A percentile compares a stretch with the other conserved stretches of the same genome.
These are phyloP conservation scores for Saccharomycopsis fodiens DNA, from an alignment of 805 yeast genomes.

Conservation along the genomic window DNA sequence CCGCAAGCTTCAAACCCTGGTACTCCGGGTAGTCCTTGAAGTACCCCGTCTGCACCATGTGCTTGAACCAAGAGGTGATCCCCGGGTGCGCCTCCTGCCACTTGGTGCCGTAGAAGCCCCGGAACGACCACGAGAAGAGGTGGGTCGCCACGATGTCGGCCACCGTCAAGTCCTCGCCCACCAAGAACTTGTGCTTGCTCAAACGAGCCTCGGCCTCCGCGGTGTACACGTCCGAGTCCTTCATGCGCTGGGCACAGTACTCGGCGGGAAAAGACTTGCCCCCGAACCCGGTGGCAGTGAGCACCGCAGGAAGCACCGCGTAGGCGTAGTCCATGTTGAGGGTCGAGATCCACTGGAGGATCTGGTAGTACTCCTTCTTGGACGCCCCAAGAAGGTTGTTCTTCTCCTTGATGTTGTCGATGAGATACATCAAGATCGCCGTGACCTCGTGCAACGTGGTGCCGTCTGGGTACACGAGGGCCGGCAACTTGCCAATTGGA, in stretches of 20 bases:
- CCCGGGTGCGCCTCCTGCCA: conserved; percentile 13
- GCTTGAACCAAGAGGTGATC: conserved; percentile 13
- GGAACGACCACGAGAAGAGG: not conserved
- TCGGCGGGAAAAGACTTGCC: conserved; percentile 12
- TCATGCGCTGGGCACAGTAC: conserved; percentile 7
- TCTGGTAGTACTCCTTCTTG: conserved; percentile 8
- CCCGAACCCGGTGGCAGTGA: conserved; percentile 1
- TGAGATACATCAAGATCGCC: conserved; percentile 13
- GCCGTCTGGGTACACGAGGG: conserved; percentile 13
- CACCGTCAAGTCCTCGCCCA: conserved; percentile 14
- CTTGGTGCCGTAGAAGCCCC: conserved; percentile 10
- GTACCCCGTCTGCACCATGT: not conserved
- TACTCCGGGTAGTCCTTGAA: conserved; percentile 1
- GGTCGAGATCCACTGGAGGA: conserved; percentile 16
- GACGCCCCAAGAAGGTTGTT: conserved; percentile 9
- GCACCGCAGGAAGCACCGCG: not conserved
- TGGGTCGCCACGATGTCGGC: conserved; percentile 13
- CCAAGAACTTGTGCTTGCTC: conserved; percentile 11
- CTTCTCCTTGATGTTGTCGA: conserved; percentile 7
- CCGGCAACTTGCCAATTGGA: conserved; percentile 17
- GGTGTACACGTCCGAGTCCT: conserved; percentile 2
- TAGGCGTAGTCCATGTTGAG: conserved; percentile 9
- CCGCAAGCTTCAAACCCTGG: not conserved
- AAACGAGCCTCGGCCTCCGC: conserved; percentile 12
- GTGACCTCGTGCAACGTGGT: conserved; percentile 14